Base-by-base conservation (phyloP, 1,284 basidiomycete genomes). In the Papiliotrema fonsecae region DNA sequence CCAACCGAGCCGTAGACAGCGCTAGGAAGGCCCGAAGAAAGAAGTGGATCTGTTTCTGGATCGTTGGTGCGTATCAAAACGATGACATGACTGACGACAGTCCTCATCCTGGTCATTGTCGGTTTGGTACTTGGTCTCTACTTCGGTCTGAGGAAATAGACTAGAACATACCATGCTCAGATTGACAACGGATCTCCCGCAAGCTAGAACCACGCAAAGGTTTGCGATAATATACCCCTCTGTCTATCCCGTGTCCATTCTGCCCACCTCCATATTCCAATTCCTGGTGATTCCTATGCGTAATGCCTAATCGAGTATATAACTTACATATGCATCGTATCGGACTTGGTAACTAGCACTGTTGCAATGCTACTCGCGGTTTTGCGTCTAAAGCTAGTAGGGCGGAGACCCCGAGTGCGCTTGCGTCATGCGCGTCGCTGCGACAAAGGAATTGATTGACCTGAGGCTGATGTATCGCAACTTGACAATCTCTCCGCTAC, bases 41-140 rank as follows among this genome's bases (percentile, higher is more conserved):
- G 76, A 81, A 84, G 60, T 86, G 84, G 84, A 84, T 85, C 73
- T 88, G 85, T 72, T 87, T 88, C 74, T 75, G 77, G 68, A 77
- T 85, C 56, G 67, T 72, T 49, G 47, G 68, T 69, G 19, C 19
- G 16, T 22, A 2, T 27, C 14, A 6, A 10, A 14, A 16, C 19
- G 11, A n/a, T n/a, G 27, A 28, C 7, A 24, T 49, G 4, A 37
- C 7, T 30, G 34, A 37, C 42, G 26, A 26, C 40, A 68, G 64
- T 79, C 50, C 57, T 87, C 50, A 75, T 82, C 54, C 68, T 82
- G 55, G 61, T 82, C 56, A 78, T 80, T 44, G 71, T 84, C 25
- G 70, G 56, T n/a, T 42, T 65, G 32, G 63, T 67, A 24, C 61
- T 70, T 16, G 70, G 62, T 55, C 48, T 61, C 24, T 61, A 64